A percentile compares a stretch with the other conserved stretches of the same genome.
These are phyloP conservation scores for Aegilops umbellulata DNA, from an alignment of 176 grass and related monocot species.

Conservation along the genomic window DNA sequence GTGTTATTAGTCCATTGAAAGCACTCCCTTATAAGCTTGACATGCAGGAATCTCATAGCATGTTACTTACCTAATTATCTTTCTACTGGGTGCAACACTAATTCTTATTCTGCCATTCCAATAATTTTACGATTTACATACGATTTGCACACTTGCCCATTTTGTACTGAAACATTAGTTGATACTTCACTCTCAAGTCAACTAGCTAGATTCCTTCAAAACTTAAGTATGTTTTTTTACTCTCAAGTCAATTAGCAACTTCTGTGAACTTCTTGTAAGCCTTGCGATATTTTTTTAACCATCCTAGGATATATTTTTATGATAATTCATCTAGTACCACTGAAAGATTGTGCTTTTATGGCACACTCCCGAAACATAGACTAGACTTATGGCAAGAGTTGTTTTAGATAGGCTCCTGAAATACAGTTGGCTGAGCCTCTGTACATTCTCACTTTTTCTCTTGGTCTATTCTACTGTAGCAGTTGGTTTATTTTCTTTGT, in stretches of 20 bases:
- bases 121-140: neutral
- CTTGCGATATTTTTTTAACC: neutral
- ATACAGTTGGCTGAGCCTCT: neutral
- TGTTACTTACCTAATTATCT: conserved; percentile 3
- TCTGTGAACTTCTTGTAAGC: neutral
- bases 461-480: neutral
- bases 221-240: neutral
- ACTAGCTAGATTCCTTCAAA: neutral
- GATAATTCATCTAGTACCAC: neutral
- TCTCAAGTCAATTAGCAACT: neutral
- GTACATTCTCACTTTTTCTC: neutral
- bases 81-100: neutral
- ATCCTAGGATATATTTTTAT: neutral
- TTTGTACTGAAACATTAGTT: neutral
- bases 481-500: neutral
- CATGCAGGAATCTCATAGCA: conserved; percentile 13
- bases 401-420: neutral
- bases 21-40: neutral
- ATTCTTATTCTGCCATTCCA: neutral
- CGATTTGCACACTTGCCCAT: neutral
- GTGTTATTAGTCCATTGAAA: neutral
- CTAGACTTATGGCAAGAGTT: neutral
- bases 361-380: neutral
- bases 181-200: neutral
- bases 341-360: neutral